A percentile compares a stretch with the other conserved stretches of the same genome.
phyloP scores from a whole-genome alignment of 495 filamentous ascomycete genomes.

The Cercophora newfieldiana region DNA sequence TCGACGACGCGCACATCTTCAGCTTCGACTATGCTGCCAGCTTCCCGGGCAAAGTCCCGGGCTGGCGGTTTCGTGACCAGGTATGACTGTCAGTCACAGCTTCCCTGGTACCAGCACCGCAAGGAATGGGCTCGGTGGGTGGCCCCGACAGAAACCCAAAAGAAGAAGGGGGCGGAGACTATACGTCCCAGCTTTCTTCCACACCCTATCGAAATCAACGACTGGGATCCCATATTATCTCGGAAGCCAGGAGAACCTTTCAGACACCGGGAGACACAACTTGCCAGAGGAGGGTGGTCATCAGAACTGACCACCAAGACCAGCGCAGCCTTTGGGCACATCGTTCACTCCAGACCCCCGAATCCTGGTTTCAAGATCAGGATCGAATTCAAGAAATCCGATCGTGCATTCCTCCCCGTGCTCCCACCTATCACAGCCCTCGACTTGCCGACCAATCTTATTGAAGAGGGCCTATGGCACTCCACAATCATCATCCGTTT shows the following conservation, averaged over 20 bases:
- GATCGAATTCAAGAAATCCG: conserved; percentile 14
- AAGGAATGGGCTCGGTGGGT: conserved; percentile 43
- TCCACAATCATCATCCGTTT: conserved; percentile 30
- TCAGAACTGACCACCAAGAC: conserved; percentile 30
- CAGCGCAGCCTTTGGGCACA: conserved; percentile 42
- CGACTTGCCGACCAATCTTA: conserved; percentile 22
- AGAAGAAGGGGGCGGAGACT: conserved; percentile 2
- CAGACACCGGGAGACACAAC: not conserved
- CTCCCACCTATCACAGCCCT: conserved; percentile 27
- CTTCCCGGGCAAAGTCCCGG: not conserved
- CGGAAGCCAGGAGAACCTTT: conserved; percentile 1
- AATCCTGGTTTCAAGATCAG: not conserved
- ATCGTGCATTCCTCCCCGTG: conserved; percentile 29
- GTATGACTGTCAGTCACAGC: conserved; percentile 26
- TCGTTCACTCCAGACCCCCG: conserved; percentile 33
- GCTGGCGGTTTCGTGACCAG: conserved; percentile 32
- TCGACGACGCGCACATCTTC: conserved; percentile 25
- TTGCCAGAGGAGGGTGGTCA: conserved; percentile 30
- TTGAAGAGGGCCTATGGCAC: conserved; percentile 28
- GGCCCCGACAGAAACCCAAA: not conserved
- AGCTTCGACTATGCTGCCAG: conserved; percentile 16
- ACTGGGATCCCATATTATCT: not conserved
- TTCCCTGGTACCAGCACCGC: conserved; percentile 47
- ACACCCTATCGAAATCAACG: conserved; percentile 12
- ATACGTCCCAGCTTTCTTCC: conserved; percentile 23